Conservation (phyloP, 2,329 filamentous ascomycete species). For the Beauveria asiatica region DNA sequence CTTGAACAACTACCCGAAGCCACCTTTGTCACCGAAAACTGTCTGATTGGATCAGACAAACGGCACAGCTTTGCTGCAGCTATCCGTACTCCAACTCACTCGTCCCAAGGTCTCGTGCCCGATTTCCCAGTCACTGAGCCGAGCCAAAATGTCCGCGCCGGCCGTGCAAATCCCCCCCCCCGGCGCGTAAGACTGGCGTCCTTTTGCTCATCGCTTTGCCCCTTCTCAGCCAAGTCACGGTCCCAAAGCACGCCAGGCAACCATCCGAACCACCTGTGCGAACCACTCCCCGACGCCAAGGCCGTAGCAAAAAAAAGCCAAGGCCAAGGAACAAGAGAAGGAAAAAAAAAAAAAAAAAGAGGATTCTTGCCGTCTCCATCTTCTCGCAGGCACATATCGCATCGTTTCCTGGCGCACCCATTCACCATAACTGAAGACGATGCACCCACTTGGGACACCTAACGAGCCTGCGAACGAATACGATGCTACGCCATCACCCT, state of each 20-base stretch:
- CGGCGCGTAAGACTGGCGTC: too few relatives aligned
- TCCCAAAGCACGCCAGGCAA: background rate
- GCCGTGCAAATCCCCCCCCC: background rate
- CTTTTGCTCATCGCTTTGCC: background rate
- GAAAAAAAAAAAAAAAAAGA: background rate
- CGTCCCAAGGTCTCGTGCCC: too few relatives aligned
- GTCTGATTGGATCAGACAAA: background rate
- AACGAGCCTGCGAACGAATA: too few relatives aligned
- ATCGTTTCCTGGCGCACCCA: too few relatives aligned
- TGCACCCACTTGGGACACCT: too few relatives aligned
- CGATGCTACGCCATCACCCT: too few relatives aligned
- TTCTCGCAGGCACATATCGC: too few relatives aligned
- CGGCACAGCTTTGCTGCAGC: background rate
- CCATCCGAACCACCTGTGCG: background rate
- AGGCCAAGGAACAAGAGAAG: background rate
- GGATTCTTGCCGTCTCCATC: background rate
- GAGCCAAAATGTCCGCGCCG: background rate
- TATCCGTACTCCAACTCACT: too few relatives aligned
- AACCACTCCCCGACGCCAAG: background rate
- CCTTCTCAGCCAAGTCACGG: background rate
- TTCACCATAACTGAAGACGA: too few relatives aligned
- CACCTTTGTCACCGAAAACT: background rate
- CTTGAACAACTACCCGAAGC: background rate
- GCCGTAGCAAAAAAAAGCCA: too few relatives aligned
- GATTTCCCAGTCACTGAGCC: too few relatives aligned